Percentiles rank a stretch among this genome's conserved stretches.
Conservation (phyloP, 2,329 filamentous ascomycete genomes). For the Aspergillus felis region DNA sequence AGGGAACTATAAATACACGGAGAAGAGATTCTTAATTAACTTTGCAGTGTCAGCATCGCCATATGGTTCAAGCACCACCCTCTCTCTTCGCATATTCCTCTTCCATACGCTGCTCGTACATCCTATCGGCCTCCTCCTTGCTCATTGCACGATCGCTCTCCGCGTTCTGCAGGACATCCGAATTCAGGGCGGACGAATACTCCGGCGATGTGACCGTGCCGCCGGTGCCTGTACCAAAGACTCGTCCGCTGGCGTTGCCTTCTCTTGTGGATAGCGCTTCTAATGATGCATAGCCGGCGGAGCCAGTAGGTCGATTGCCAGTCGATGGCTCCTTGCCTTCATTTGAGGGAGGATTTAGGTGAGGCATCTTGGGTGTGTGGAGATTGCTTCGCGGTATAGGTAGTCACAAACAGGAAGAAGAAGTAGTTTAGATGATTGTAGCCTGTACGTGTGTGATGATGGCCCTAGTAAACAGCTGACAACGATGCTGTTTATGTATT, state of each 20-base stretch:
- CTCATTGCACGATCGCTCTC: conserved; percentile 27
- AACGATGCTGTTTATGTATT: neutral
- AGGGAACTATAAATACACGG: neutral
- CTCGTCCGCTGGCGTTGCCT: conserved; percentile 10
- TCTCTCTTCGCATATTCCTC: conserved; percentile 47
- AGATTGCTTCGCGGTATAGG: neutral
- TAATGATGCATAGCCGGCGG: conserved; percentile 15
- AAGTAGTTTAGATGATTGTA: neutral
- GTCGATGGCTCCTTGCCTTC: neutral
- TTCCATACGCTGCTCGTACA: conserved; percentile 46
- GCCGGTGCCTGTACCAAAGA: conserved; percentile 12
- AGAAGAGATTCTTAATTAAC: neutral
- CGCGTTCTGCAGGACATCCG: conserved; percentile 12
- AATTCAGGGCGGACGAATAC: conserved; percentile 9
- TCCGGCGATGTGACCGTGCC: conserved; percentile 16
- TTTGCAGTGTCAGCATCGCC: neutral
- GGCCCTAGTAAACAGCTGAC: neutral
- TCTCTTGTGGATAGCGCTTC: conserved; percentile 10
- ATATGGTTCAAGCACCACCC: conserved; percentile 34
- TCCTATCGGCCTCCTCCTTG: conserved; percentile 40
- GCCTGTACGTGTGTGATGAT: neutral
- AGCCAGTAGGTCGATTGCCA: conserved; percentile 9
- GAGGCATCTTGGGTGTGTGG: conserved; percentile 7
- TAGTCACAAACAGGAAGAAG: neutral
- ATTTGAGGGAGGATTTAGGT: conserved; percentile 6